phyloP scores from a whole-genome alignment of 2,329 filamentous ascomycete genomes.

The Neonectria coccinea region DNA sequence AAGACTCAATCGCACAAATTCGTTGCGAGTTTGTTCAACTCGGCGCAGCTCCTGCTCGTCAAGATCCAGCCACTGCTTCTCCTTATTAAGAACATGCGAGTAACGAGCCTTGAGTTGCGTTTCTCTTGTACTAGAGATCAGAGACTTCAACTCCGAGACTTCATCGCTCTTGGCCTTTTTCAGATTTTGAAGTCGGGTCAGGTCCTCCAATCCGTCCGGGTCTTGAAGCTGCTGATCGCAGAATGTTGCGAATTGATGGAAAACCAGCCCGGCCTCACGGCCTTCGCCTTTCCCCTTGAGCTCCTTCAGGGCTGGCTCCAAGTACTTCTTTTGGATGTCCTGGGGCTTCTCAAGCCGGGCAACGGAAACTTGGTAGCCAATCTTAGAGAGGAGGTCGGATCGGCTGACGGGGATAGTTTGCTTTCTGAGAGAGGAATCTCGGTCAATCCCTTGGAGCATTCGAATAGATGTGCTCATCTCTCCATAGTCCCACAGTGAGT shows the following conservation, averaged over 20 bases:
- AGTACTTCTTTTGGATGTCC: slow-evolving; percentile 86
- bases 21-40: slow-evolving; percentile 78
- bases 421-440: slow-evolving; percentile 68
- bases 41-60: slow-evolving; percentile 89
- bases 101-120: slow-evolving; percentile 68
- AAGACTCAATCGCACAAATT: slow-evolving; percentile 88
- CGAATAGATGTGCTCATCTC: slow-evolving; percentile 90
- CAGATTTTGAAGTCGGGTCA: slow-evolving; percentile 82
- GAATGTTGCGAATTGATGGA: slow-evolving; percentile 94
- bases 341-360: slow-evolving; percentile 92
- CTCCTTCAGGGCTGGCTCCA: slow-evolving; percentile 85
- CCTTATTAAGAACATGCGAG: slow-evolving; percentile 73
- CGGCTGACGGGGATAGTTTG: slow-evolving; percentile 79
- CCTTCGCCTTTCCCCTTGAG: slow-evolving; percentile 76
- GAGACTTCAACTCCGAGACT: slow-evolving; percentile 76
- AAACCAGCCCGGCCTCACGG: slow-evolving; percentile 85
- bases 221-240: slow-evolving; percentile 95
- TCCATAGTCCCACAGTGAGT: slow-evolving; percentile 93
- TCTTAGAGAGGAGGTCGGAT: slow-evolving; percentile 85
- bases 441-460: slow-evolving; percentile 82
- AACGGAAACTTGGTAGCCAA: slow-evolving; percentile 89
- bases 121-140: slow-evolving; percentile 63
- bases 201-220: slow-evolving; percentile 84
- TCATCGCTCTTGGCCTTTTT: slow-evolving; percentile 85
- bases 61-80: slow-evolving; percentile 89